Percentiles rank a stretch among this genome's conserved stretches.
phyloP scores from a whole-genome alignment of 1,139 yeast species.

The Saccharomyces hybrid region DNA sequence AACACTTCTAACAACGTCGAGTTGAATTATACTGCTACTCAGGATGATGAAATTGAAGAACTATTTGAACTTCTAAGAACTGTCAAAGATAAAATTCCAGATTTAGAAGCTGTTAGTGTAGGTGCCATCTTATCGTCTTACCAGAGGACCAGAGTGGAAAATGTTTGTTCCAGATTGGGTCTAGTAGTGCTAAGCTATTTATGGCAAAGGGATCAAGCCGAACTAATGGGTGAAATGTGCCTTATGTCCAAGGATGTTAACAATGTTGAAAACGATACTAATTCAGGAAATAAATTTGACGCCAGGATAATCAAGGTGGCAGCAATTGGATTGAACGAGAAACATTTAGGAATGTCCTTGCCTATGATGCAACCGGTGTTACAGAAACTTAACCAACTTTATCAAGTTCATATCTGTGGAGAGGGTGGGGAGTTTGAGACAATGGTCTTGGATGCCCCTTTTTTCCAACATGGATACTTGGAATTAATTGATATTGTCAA shows the following conservation, averaged over 20 bases:
- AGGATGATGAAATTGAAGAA: constrained; percentile 82
- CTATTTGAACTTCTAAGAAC: constrained; percentile 43
- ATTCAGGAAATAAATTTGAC: constrained; percentile 43
- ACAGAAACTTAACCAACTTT: constrained; percentile 48
- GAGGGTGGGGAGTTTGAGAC: constrained; percentile 98
- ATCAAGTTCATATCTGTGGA: constrained; percentile 90
- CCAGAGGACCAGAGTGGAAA: constrained; percentile 87
- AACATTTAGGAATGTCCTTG: constrained; percentile 62
- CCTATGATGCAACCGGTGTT: constrained; percentile 54
- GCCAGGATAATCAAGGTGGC: constrained; percentile 90
- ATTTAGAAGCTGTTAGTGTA: constrained; percentile 76
- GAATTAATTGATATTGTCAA: constrained; percentile 38
- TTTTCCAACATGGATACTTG: constrained; percentile 51
- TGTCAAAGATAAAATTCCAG: constrained; percentile 54
- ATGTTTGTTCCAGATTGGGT: constrained; percentile 70
- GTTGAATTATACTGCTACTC: constrained; percentile 59
- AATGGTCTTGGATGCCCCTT: constrained; percentile 81
- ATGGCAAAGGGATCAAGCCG: constrained; percentile 83
- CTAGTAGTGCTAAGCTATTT: constrained; percentile 65
- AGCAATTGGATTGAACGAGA: constrained; percentile 65
- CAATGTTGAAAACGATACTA: constrained; percentile 5
- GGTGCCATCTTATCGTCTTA: constrained; percentile 93
- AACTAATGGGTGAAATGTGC: constrained; percentile 79
- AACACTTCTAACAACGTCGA: constrained; percentile 59
- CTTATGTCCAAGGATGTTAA: constrained; percentile 20